Evolutionary conservation across 1,139 yeast species (phyloP), one percentile per base, ranked within the genome.

Genomic region (Ashbya aceris): DNA sequence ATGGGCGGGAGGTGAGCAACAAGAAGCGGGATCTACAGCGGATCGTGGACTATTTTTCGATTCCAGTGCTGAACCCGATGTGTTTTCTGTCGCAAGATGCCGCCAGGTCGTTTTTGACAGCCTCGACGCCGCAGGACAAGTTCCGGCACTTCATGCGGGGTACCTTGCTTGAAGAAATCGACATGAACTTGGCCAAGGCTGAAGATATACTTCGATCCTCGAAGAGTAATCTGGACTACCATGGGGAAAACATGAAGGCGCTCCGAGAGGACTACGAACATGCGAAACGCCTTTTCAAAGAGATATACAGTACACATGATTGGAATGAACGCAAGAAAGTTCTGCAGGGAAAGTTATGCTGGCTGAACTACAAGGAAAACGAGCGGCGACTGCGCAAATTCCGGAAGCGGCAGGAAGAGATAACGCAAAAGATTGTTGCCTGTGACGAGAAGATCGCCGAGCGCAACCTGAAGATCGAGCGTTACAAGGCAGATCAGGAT

Each of bases 21-120:
- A 83, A 79, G 53, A 81, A 79, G 46, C 67, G 73, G 20, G 83
- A 78, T 7, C 64, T 91, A 30, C 86, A 79, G 49, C 75, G 74
- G 9, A 80, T 91, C 8, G 64, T 87, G 34, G 77, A 76, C 49
- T 74, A 72, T 48, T 86, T 83, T 57, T 78, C 83, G 36, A 80
- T 91, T 38, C 79, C 87, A 2, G 81, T 91, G 14, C 93, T 83
- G 53, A 93, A 93, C 54, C 97, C 97, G 7, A 77, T 93, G 74
- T 86, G 95, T 2, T 84, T 93, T 53, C 68, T 93, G 40, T 85
- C 95, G 0, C 99, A 93, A 60, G 97, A 93, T 54, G 84, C 82
- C 47, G 98, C 99, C 1, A 74, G 96, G 50, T 84, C 91, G 20
- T 91, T 93, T 56, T 67, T 93, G 44, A 82, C 94, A 0, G 76